Evolutionary conservation across 352 stramenopile genomes (phyloP), one percentile per base, ranked within the genome.

Genomic region (Globisporangium alternatum): DNA sequence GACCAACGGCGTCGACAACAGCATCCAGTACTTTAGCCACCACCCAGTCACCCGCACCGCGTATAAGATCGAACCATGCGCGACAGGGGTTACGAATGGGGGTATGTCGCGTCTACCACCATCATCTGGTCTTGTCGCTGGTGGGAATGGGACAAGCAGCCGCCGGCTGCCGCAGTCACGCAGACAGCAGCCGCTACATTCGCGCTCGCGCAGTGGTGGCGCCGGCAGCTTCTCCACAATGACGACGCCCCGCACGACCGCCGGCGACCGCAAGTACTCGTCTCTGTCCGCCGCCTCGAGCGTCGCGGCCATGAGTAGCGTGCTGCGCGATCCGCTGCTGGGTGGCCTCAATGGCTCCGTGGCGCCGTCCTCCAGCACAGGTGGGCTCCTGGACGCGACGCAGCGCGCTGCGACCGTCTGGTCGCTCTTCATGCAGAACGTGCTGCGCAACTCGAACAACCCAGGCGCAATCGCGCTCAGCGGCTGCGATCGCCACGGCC

Each of bases 341-440:
- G 12, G n/a, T 10, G 25, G 48, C 22, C 4, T 19, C 22, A 54
- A 54, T 54, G 25, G 43, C 31, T 30, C 22, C 17, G 21, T 51
- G 25, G 35, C 55, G 30, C 47, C 48, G 13, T 22, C 45, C 8
- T 37, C 21, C 0, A n/a, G 25, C 56, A 30, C 19, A 9, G 22
- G 41, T 17, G 8, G 17, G 1, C 19, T 53, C n/a, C 47, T 68
- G 13, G 63, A 64, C 48, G 37, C 63, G 37, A 68, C 56, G 15
- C 30, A 39, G 37, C 39, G 33, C 9, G 15, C 56, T 4, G 22
- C 56, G 8, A 68, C 63, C 4, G 39, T 68, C 47, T 68, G 63
- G 63, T 47, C 56, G 19, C 28, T 68, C 17, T 68, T 68, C 43
- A 44, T 64, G 45, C 63, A 68, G 39, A 68, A 53, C 5, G 63